Evolutionary conservation across 768 basidiomycete species (phyloP), one percentile per base, ranked within the genome.

Genomic region (Termitomyces sp.): DNA sequence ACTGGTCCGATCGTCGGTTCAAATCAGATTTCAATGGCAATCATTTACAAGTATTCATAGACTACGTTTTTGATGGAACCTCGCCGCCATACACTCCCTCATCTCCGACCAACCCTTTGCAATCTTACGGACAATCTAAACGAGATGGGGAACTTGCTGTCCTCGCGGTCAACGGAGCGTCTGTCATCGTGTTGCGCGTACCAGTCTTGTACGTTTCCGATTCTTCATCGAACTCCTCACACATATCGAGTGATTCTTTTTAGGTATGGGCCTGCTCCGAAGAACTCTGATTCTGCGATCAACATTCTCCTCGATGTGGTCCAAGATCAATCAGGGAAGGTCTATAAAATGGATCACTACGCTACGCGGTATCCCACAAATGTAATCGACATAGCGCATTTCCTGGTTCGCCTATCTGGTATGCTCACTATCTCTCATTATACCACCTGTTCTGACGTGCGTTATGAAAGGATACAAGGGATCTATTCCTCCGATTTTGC

Each of bases 41-140:
- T 24, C 50, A 59, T 37, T 42, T 22, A 46, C 61, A 47, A 37
- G 39, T 43, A 39, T 30, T 53, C 26, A 30, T 63, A 88, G 95
- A 99, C 72, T 98, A 98, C 73, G 94, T 99, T 16, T 98, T 98
- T 67, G 93, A 95, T 62, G 96, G 96, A 1, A 87, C 82, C n/a
- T 86, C 87, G 1, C 93, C 96, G 3, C 94, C 95, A 0, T 99
- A 99, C 75, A 79, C 82, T 6, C 88, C 93, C 0, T 78, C 79
- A 7, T 84, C 88, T 14, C 67, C 71, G 33, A 83, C 92, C 13
- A 92, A 94, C 67, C 96, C 96, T 0, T 73, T 98, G 36, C 91
- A 99, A 55, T 75, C 90, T 16, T 99, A 99, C 68, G 96, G 93
- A 1, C 73, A 80, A 64, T 89, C 90, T 3, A 99, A 99, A 71